Conservation (phyloP, 768 basidiomycete genomes). For the Trametes cubensis region DNA sequence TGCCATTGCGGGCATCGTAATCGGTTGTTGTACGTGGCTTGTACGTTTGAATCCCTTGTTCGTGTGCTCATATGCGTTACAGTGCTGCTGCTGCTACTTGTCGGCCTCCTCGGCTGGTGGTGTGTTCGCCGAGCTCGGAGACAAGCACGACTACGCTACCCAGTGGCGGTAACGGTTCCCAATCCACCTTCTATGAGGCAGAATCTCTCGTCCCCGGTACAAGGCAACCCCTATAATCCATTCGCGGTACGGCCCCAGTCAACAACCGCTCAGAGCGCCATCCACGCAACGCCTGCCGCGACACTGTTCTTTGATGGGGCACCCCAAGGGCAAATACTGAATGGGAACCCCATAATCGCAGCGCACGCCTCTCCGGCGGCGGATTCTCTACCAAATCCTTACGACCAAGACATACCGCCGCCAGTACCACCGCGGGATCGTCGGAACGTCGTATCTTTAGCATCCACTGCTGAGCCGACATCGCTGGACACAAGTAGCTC, state of each 20-base stretch:
- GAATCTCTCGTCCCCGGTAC: background rate
- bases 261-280: background rate
- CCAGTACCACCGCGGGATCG: conserved; percentile 15
- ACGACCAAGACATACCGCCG: conserved; percentile 20
- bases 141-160: background rate
- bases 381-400: conserved; percentile 16
- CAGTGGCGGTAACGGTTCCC: background rate
- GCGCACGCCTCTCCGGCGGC: background rate
- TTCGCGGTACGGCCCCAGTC: background rate
- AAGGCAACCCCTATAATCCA: background rate
- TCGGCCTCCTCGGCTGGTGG: conserved; percentile 20
- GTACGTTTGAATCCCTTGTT: no score
- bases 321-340: background rate
- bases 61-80: conserved; percentile 3
- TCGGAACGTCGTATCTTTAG: background rate
- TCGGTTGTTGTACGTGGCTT: conserved; percentile 30
- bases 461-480: background rate
- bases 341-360: background rate
- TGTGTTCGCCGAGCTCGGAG: conserved; percentile 1
- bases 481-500: conserved; percentile 6
- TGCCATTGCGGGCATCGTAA: conserved; percentile 32
- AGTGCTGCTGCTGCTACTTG: conserved; percentile 18
- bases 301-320: background rate
- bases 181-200: conserved; percentile 7
- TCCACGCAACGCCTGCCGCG: background rate